Evolutionary conservation across 2,329 filamentous ascomycete species (phyloP).

Genomic region (Fusarium sambucinum): DNA sequence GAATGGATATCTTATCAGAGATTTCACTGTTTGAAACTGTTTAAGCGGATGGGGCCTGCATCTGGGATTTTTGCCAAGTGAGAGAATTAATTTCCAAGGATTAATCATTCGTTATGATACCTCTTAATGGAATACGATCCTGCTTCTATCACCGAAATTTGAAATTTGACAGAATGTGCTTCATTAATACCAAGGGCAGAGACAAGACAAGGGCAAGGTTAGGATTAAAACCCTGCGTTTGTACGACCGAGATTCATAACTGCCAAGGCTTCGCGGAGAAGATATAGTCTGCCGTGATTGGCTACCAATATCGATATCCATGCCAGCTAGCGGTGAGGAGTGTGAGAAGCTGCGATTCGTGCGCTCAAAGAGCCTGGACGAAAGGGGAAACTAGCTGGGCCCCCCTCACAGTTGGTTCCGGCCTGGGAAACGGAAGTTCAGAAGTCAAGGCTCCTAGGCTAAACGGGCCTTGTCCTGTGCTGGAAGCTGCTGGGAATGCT

Average conservation of each 20-base stretch:
- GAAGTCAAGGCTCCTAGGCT: slow-evolving; percentile 27
- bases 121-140: slow-evolving; percentile 3
- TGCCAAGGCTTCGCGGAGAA: slow-evolving; percentile 37
- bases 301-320: slow-evolving; percentile 37
- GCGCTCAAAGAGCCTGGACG: slow-evolving; percentile 30
- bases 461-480: slow-evolving; percentile 22
- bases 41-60: slow-evolving; percentile 11
- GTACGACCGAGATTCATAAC: slow-evolving; percentile 27
- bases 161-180: slow-evolving; percentile 32
- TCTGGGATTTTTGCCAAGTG: neutral
- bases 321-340: slow-evolving; percentile 37
- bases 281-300: slow-evolving; percentile 29
- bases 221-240: slow-evolving; percentile 31
- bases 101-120: neutral
- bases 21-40: slow-evolving; percentile 5
- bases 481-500: slow-evolving; percentile 23
- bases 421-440: slow-evolving; percentile 8
- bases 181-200: neutral
- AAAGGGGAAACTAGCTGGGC: slow-evolving; percentile 29
- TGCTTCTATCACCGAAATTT: slow-evolving; percentile 32
- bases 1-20: slow-evolving; percentile 10
- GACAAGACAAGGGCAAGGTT: slow-evolving; percentile 3
- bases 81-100: slow-evolving; percentile 5
- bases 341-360: slow-evolving; percentile 22
- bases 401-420: neutral